phyloP scores from a whole-genome alignment of 306 rosid genomes.

The Vachellia pachyceras region DNA sequence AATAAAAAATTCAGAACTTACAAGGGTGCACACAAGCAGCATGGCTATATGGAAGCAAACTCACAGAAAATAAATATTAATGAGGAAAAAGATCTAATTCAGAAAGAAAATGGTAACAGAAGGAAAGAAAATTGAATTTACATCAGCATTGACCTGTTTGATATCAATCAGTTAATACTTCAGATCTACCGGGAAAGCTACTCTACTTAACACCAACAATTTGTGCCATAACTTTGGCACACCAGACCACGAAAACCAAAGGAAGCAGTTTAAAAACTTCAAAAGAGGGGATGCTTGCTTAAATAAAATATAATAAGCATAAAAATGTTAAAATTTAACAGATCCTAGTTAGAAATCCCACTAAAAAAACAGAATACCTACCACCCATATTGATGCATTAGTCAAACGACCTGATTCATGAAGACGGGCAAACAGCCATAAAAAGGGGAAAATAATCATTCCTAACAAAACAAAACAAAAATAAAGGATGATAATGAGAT shows the following conservation, averaged over 20 bases:
- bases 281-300: neutral
- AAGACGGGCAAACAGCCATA: conserved; percentile 1
- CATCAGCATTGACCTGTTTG: neutral
- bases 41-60: conserved; percentile 31
- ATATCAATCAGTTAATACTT: neutral
- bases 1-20: conserved; percentile 12
- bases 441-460: neutral
- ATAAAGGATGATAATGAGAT: neutral
- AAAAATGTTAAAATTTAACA: neutral
- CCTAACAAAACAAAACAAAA: neutral
- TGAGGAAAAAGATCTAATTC: neutral
- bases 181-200: neutral
- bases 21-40: conserved; percentile 7
- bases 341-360: conserved; percentile 1
- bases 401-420: neutral
- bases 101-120: neutral
- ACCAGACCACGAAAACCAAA: conserved; percentile 10
- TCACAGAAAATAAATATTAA: conserved; percentile 9
- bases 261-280: neutral
- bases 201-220: neutral
- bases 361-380: neutral
- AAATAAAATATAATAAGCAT: neutral
- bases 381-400: neutral
- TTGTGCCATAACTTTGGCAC: neutral
- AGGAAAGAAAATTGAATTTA: neutral